A percentile compares a stretch with the other conserved stretches of the same genome.
Conservation (phyloP, 495 filamentous ascomycete species). For the Tuber aestivum region DNA sequence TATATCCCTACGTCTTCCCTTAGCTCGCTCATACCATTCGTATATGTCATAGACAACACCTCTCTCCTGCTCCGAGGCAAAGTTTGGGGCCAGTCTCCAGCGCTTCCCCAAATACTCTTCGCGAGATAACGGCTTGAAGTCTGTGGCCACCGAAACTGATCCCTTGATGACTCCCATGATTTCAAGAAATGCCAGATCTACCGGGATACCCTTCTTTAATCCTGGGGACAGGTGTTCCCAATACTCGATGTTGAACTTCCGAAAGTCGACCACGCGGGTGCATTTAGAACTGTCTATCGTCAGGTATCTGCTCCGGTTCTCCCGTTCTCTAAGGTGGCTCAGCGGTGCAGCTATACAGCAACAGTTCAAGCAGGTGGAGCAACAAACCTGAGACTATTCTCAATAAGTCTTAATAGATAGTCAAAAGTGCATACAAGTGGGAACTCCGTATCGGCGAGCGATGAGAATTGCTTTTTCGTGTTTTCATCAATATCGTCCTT, state of each 20-base stretch:
- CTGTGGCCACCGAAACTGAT: slow-evolving; percentile 27
- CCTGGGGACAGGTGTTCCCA: slow-evolving; percentile 42
- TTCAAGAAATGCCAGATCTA: no score
- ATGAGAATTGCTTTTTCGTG: slow-evolving; percentile 8
- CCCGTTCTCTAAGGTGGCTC: neutral
- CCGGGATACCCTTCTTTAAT: slow-evolving; percentile 36
- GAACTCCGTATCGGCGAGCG: slow-evolving; percentile 41
- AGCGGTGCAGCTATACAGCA: neutral
- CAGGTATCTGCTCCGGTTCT: no score
- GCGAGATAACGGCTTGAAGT: slow-evolving; percentile 35
- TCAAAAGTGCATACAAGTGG: slow-evolving; percentile 48
- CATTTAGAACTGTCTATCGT: neutral
- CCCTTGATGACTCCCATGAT: slow-evolving; percentile 23
- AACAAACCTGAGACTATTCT: slow-evolving; percentile 38
- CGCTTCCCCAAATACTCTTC: slow-evolving; percentile 38
- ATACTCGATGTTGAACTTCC: slow-evolving; percentile 44
- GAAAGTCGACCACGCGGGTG: slow-evolving; percentile 40
- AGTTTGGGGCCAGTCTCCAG: slow-evolving; percentile 41
- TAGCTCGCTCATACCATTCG: slow-evolving; percentile 43
- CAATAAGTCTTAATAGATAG: slow-evolving; percentile 43
- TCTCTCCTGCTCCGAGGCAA: slow-evolving; percentile 36
- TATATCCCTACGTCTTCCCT: slow-evolving; percentile 37
- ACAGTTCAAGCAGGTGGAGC: neutral
- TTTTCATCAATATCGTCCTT: slow-evolving; percentile 9
- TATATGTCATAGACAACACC: slow-evolving; percentile 43